A percentile compares a stretch with the other conserved stretches of the same genome.
Conservation (phyloP, 2,329 filamentous ascomycete species). For the Sporothrix dimorphospora region DNA sequence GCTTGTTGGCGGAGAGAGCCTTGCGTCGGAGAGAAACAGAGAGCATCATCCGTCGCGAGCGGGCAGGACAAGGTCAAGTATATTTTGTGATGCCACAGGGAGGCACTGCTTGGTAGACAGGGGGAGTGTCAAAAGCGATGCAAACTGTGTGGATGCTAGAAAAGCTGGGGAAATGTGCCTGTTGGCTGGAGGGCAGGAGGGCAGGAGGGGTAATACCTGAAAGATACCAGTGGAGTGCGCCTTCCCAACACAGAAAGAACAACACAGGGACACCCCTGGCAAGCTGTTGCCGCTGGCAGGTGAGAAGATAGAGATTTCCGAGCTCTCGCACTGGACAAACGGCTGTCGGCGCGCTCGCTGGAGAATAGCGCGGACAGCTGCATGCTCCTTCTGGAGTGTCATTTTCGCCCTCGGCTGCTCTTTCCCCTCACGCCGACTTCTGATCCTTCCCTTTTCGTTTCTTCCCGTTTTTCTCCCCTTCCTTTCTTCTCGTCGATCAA, state of each 20-base stretch:
- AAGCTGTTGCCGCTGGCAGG: not conserved
- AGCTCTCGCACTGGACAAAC: not conserved
- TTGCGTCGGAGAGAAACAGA: no score
- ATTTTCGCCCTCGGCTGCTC: not conserved
- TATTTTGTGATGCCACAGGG: no score
- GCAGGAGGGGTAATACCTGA: not conserved
- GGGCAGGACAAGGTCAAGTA: no score
- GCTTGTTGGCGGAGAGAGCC: no score
- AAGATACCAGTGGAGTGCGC: not conserved
- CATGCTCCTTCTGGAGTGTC: not conserved
- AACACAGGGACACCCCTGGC: constrained; percentile 1
- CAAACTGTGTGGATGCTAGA: no score
- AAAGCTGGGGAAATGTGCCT: not conserved
- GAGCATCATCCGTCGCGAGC: no score
- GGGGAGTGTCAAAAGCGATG: no score
- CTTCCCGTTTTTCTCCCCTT: not conserved
- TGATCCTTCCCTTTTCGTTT: not conserved
- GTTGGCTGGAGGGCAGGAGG: not conserved
- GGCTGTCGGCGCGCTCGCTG: constrained; percentile 4
- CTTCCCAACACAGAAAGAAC: not conserved
- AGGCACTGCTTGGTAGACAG: no score
- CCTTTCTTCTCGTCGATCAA: no score
- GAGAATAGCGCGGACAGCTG: not conserved
- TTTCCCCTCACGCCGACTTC: not conserved
- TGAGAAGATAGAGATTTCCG: not conserved